A percentile compares a stretch with the other conserved stretches of the same genome.
phyloP scores from a whole-genome alignment of 495 filamentous ascomycete genomes.

The Xylaria venustula region DNA sequence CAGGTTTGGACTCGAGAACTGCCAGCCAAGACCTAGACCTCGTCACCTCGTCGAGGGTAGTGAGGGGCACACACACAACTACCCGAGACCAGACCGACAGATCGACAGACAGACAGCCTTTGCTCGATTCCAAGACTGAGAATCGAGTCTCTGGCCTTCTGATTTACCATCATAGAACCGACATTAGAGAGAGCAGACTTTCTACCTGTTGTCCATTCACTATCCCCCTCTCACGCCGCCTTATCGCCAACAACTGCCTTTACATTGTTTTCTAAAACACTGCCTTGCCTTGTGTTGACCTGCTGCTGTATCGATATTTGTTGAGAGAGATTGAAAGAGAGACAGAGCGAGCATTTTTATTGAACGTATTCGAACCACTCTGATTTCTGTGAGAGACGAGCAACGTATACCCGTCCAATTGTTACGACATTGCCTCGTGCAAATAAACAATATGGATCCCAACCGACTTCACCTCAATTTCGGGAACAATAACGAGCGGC shows the following conservation, averaged over 20 bases:
- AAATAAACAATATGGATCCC: slow-evolving; percentile 41
- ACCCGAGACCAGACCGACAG: too few species aligned
- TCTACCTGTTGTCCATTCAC: not conserved
- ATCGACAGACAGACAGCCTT: not conserved
- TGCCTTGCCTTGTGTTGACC: not conserved
- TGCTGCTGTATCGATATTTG: not conserved
- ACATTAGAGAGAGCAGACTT: not conserved
- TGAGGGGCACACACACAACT: not conserved
- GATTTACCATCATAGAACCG: not conserved
- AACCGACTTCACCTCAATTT: slow-evolving; percentile 73
- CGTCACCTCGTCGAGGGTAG: not conserved
- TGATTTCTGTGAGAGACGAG: not conserved
- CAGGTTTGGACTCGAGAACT: not conserved
- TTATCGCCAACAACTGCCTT: too few species aligned
- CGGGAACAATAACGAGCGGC: slow-evolving; percentile 61
- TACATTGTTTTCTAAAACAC: too few species aligned
- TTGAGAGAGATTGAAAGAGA: not conserved
- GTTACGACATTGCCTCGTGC: not conserved
- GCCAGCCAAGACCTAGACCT: not conserved
- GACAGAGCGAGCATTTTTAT: not conserved
- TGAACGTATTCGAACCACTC: not conserved
- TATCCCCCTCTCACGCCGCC: not conserved
- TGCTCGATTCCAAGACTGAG: not conserved
- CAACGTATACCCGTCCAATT: not conserved
- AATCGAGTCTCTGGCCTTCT: not conserved